Base-by-base conservation (phyloP, 257 asterid species). In the Capsicum rhomboideum region DNA sequence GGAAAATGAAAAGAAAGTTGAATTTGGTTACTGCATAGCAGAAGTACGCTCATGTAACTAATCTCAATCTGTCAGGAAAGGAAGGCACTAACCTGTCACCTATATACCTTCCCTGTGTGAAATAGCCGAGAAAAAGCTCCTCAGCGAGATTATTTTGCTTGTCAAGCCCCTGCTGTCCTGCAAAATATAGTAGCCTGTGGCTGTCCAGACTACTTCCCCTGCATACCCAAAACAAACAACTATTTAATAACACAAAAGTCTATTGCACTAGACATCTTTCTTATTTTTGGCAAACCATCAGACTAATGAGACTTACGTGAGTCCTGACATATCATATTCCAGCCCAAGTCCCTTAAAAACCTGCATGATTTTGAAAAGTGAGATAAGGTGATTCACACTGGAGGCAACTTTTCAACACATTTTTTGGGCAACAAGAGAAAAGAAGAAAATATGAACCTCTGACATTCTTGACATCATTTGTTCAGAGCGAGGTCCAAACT, bases 131-230 rank as follows among this genome's bases (percentile, higher is more conserved):
- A 79, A 79, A 79, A 84, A 96, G 92, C 90, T 93, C 96, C 88
- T 96, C 97, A 3, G 89, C 92, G 11, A 94, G 97, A 9, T 90
- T 84, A 81, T 96, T 92, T 85, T 96, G 99, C 91, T 92, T 93
- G 26, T 92, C 97, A 12, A 29, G 72, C 17, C 93, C 93, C 82
- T 89, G 94, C 53, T 86, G 82, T 37, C 96, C 97, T 49, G 96
- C 97, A 83, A 91, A 87, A 82, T 88, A 87, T 69, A 93, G 82
- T 23, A 93, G 88, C 86, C 96, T 87, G 88, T 93, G 97, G 87
- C 97, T 93, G 52, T 93, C 96, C 85, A 91, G 69, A 83, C 92
- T 89, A 84, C 80, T 91, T 84, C 96, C 97, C 85, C 97, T 93
- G 94, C 88, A 86, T 31, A 79, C 10, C 28, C 16, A n/a, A 85